Base-by-base conservation (phyloP, 2,329 filamentous ascomycete species). In the Botrytis porri region DNA sequence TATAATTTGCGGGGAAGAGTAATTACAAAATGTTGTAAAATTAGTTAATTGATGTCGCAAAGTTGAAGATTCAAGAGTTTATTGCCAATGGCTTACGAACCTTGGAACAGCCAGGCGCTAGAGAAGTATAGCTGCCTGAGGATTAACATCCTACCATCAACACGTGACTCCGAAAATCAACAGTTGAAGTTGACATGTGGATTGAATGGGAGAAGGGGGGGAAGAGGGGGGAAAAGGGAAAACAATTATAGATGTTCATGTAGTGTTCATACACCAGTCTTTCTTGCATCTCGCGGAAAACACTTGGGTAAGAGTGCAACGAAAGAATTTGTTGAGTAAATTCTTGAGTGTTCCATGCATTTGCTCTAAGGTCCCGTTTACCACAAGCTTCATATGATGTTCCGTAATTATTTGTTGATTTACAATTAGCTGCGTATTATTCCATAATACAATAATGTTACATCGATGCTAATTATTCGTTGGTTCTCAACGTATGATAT, bases 361-460 rank as follows among this genome's bases (percentile, higher is more conserved):
- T 7, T 57, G 39, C 51, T 25, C 41, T 41, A 35, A 57, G 48
- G 25, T 29, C 64, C 25, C n/a, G 25, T n/a, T 8, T 66, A 65
- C n/a, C 41, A 48, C 41, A 37, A 54, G 9, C 35, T 57, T 29
- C 35, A 10, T 9, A 12, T 43, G 48, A 43, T 69, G 35, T 54
- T 67, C 39, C n/a, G 54, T 69, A 22, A 62, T 43, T 62, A 70
- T 61, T 70, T 61, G 29, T 61, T 62, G 20, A 41, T 60, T n/a
- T 48, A 51, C 22, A 61, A 45, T 41, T 51, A 37, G 70, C 35
- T 69, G 54, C 61, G 63, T 69, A 69, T 61, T 69, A 32, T 57
- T 69, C 62, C 39, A 61, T 72, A 69, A 29, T 72, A 72, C 63
- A 72, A 48, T 72, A 72, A 41, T 61, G 22, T 59, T 69, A 72